Evolutionary conservation across 1,284 basidiomycete species (phyloP).

Genomic region (Chondrostereum purpureum): DNA sequence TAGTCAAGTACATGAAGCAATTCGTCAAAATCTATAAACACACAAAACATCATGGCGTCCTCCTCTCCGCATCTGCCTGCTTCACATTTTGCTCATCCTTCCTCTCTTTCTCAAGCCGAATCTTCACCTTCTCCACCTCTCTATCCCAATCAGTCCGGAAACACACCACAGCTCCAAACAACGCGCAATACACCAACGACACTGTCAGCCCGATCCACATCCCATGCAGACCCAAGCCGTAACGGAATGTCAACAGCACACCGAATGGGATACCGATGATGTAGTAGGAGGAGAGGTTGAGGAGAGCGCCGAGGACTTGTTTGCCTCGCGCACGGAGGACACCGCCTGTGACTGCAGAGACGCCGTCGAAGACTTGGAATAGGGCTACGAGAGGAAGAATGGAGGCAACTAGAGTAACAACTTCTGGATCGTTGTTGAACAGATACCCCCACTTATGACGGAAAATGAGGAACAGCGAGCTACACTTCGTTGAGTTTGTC

Average conservation of each 20-base stretch:
- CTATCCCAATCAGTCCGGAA: conserved; percentile 39
- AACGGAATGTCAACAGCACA: conserved; percentile 41
- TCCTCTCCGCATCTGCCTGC: not conserved
- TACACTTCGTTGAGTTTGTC: conserved; percentile 22
- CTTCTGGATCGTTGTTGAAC: conserved; percentile 81
- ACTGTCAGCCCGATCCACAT: conserved; percentile 48
- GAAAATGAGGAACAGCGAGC: conserved; percentile 67
- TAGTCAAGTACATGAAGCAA: too few relatives aligned
- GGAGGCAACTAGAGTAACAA: conserved; percentile 58
- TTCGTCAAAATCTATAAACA: too few relatives aligned
- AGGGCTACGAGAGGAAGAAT: conserved; percentile 74
- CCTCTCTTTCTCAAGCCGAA: conserved; percentile 26
- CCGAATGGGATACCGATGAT: conserved; percentile 45
- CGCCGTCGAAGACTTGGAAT: conserved; percentile 62
- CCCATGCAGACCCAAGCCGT: conserved; percentile 34
- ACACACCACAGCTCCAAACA: conserved; percentile 31
- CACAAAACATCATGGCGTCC: too few relatives aligned
- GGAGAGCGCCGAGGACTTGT: conserved; percentile 44
- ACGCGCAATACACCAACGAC: conserved; percentile 33
- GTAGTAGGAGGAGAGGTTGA: conserved; percentile 48
- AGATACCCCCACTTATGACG: conserved; percentile 72
- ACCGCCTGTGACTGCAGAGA: conserved; percentile 52
- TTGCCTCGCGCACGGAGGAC: conserved; percentile 63
- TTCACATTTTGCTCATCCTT: not conserved
- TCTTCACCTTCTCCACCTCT: conserved; percentile 41